Percentiles rank a stretch among this genome's conserved stretches.
Evolutionary conservation across 495 filamentous ascomycete species (phyloP).

Genomic region (Thozetella sp.): DNA sequence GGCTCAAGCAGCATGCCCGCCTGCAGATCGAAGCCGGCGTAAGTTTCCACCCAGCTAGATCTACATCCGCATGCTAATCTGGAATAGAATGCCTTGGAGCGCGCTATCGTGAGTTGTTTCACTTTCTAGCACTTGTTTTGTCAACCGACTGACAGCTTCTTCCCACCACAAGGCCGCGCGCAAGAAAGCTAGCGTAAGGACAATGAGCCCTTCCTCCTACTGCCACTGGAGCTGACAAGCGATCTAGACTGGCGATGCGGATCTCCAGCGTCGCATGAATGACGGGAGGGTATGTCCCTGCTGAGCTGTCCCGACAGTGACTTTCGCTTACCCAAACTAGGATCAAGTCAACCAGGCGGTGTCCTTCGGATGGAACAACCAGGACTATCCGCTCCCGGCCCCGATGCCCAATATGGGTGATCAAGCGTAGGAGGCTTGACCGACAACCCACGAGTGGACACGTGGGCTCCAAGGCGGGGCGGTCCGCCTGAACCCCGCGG

Average conservation of each 20-base stretch:
- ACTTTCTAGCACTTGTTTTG: no score
- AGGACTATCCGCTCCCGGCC: neutral
- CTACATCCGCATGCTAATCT: neutral
- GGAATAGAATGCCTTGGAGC: neutral
- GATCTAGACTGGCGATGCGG: neutral
- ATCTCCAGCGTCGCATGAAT: constrained; percentile 1
- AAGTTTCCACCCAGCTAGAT: no score
- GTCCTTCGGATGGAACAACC: neutral
- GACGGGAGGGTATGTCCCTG: neutral
- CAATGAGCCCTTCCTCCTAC: neutral
- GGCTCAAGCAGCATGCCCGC: neutral
- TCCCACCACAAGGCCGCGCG: neutral
- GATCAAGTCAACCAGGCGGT: neutral
- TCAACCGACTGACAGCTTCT: neutral
- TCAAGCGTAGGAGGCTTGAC: neutral
- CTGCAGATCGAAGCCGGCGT: constrained; percentile 1
- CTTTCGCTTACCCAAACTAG: no score
- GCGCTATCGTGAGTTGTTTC: neutral
- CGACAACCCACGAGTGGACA: no score
- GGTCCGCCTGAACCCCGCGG: no score
- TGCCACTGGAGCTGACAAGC: neutral
- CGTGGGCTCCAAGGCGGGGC: no score
- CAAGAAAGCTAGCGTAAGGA: neutral
- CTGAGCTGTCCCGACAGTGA: neutral
- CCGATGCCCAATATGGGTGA: neutral